Base-by-base conservation (phyloP, 1,284 basidiomycete species). In the Porogramme epimiltina region DNA sequence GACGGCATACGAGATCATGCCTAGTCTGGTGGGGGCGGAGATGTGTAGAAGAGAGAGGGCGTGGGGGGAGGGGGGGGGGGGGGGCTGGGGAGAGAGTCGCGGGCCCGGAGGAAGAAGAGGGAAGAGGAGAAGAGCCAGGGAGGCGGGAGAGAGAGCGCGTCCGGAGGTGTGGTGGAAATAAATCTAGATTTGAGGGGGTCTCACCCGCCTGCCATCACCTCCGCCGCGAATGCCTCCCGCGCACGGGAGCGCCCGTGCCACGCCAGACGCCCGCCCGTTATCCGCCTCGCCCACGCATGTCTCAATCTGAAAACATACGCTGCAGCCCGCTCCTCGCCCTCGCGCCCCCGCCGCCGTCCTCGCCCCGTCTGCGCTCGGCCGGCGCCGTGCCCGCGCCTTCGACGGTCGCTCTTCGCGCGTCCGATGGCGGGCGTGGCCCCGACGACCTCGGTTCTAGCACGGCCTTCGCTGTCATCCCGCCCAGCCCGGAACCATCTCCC, bases 161-260 rank as follows among this genome's bases (percentile, higher is more conserved):
- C 45, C 42, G 51, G 41, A 49, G 20, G 46, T 33, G 51, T 49
- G 42, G 50, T 51, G 53, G 47, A 51, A 56, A 56, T 57, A 55
- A 61, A 61, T 61, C 59, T 58, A 59, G 56, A 59, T 59, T 59
- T 39, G 54, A 55, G 59, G 53, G n/a, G 54, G 22, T 38, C 51
- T 42, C 18, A 15, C 26, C 41, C 45, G 34, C 28, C 39, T 49
- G 42, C 54, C 54, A 51, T 48, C 45, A 48, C 45, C 48, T 22
- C n/a, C 36, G 46, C 50, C 54, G 44, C 44, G 41, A 44, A 39
- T 33, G 18, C 15, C 31, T 36, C 28, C 43, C 31, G 43, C 43
- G 28, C 43, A 45, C 43, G 28, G 28, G 22, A 22, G 18, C 31
- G 43, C 31, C 43, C 23, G 34, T 38, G 45, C 25, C 39, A 26